A percentile compares a stretch with the other conserved stretches of the same genome.
Conservation (phyloP, 2,329 filamentous ascomycete species). For the Curvularia verruculosa region DNA sequence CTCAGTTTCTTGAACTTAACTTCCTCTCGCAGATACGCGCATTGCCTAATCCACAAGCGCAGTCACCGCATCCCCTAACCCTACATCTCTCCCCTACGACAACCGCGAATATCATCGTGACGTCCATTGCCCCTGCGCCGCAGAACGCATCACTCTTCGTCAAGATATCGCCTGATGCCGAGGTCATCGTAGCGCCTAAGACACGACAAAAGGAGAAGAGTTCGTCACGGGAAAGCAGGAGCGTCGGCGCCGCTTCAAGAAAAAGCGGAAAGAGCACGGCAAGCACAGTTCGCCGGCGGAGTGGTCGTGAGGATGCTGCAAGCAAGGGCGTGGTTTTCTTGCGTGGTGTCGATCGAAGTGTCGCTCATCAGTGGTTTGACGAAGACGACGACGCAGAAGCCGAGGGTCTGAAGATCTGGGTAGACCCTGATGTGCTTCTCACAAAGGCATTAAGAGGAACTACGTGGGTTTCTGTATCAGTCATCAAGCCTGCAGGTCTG, state of each 20-base stretch:
- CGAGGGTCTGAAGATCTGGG: slow-evolving; percentile 75
- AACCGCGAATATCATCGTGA: slow-evolving; percentile 87
- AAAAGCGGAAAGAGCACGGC: slow-evolving; percentile 77
- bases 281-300: slow-evolving; percentile 70
- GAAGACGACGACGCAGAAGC: slow-evolving; percentile 58
- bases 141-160: slow-evolving; percentile 76
- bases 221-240: slow-evolving; percentile 73
- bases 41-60: slow-evolving; percentile 77
- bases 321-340: slow-evolving; percentile 73
- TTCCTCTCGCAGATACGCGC: slow-evolving; percentile 91
- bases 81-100: slow-evolving; percentile 94
- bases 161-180: slow-evolving; percentile 90
- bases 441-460: slow-evolving; percentile 76
- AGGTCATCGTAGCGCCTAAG: slow-evolving; percentile 97
- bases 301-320: slow-evolving; percentile 67
- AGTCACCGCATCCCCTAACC: slow-evolving; percentile 77
- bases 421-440: slow-evolving; percentile 77
- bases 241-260: slow-evolving; percentile 78
- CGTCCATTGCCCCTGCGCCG: slow-evolving; percentile 78
- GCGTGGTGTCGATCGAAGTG: slow-evolving; percentile 73
- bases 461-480: slow-evolving; percentile 79
- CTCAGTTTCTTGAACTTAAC: slow-evolving; percentile 93
- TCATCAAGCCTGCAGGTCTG: slow-evolving; percentile 82
- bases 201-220: slow-evolving; percentile 73
- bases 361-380: slow-evolving; percentile 79